Evolutionary conservation across 1,139 yeast species (phyloP), one percentile per base, ranked within the genome.

Genomic region (Blastobotrys persicus): DNA sequence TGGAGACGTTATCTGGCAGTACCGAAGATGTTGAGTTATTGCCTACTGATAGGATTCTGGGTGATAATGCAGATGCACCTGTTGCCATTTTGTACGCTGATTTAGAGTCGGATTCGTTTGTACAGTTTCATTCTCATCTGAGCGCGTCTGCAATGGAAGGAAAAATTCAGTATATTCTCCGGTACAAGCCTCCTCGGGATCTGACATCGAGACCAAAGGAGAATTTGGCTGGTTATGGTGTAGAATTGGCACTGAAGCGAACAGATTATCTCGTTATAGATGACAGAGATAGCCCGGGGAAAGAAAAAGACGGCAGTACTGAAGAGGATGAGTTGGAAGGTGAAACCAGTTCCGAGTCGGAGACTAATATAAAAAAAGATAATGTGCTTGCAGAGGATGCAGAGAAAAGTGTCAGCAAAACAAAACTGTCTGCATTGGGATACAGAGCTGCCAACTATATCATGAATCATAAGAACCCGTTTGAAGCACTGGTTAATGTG

Each of bases 91-190:
- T 79, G 9, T 86, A 85, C 51, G 76, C 72, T 5, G 80, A 78
- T 55, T 71, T 79, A 3, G 57, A 66, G 2, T 73, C 79, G 13
- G 65, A 63, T 0, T 66, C 70, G 3, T 85, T 88, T 60, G 69
- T 70, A 11, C 69, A 68, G 2, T 83, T 86, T 70, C 82, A 88
- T 56, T 65, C 72, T 19, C 77, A 80, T 50, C 68, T 92, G 50
- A 75, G 74, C 53, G 77, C 78, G 42, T 80, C 85, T 50, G 85
- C 95, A 0, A 62, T 51, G 6, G 65, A 71, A 1, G 94, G 88
- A 0, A 86, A 87, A 59, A 65, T 89, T 31, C 75, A 88, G 50
- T 85, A 87, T 63, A 77, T 83, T 2, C 80, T 95, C 85, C 76
- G 97, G 57, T 84, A 88, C 58, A 73, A 80, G 5, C 80, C 81